phyloP scores from a whole-genome alignment of 805 yeast species.

The Dipodascus geniculatus region DNA sequence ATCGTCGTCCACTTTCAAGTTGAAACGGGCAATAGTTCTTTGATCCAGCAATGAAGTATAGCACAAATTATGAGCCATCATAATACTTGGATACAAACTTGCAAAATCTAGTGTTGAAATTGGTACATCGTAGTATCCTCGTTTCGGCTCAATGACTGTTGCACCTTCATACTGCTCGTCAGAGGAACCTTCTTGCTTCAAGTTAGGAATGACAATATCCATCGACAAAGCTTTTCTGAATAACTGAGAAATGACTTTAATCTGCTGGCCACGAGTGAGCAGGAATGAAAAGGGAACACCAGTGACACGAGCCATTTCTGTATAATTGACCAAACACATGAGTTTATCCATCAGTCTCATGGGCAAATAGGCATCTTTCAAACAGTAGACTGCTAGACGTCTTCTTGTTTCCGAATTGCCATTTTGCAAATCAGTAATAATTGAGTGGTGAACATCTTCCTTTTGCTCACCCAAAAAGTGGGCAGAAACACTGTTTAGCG shows the following conservation, averaged over 20 bases:
- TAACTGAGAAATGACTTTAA: slow-evolving; percentile 90
- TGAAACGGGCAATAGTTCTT: slow-evolving; percentile 52
- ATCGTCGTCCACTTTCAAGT: slow-evolving; percentile 58
- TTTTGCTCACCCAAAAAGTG: slow-evolving; percentile 90
- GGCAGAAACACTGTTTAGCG: slow-evolving; percentile 90
- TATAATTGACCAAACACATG: slow-evolving; percentile 93
- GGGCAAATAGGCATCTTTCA: slow-evolving; percentile 92
- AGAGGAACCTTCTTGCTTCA: slow-evolving; percentile 63
- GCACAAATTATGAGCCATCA: slow-evolving; percentile 98
- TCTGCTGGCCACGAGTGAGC: slow-evolving; percentile 90
- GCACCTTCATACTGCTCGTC: slow-evolving; percentile 98
- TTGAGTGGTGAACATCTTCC: slow-evolving; percentile 96
- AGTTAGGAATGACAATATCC: slow-evolving; percentile 82
- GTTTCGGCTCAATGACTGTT: slow-evolving; percentile 90
- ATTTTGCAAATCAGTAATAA: slow-evolving; percentile 86
- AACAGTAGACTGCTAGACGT: slow-evolving; percentile 90
- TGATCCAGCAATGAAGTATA: slow-evolving; percentile 78
- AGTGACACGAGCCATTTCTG: slow-evolving; percentile 99
- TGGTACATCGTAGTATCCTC: slow-evolving; percentile 95
- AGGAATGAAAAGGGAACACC: slow-evolving; percentile 94
- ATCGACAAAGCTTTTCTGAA: slow-evolving; percentile 85
- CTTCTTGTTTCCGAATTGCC: slow-evolving; percentile 89
- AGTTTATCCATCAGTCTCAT: slow-evolving; percentile 77
- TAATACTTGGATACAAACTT: slow-evolving; percentile 92
- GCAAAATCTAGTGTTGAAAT: slow-evolving; percentile 97